These are phyloP conservation scores for Allium fistulosum DNA, from an alignment of 106 monocot species.

Conservation along the genomic window DNA sequence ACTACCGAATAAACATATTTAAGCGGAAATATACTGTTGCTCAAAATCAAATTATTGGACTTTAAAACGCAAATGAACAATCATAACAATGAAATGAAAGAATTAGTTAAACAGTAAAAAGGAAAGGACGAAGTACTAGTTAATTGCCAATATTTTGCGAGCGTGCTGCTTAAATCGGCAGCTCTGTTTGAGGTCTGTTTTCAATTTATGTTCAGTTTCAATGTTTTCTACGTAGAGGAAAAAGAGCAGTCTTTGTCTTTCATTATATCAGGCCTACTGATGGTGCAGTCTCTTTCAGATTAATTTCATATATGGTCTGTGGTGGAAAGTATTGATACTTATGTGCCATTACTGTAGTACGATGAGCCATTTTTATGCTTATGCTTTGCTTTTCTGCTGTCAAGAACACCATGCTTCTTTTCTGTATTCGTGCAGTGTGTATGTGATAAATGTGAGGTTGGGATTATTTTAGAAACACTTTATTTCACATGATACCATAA, in stretches of 20 bases:
- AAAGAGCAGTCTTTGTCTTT: background rate
- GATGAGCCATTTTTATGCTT: background rate
- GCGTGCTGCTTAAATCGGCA: too few relatives aligned
- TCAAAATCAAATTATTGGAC: too few relatives aligned
- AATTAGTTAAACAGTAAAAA: too few relatives aligned
- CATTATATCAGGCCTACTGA: background rate
- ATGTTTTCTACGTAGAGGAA: background rate
- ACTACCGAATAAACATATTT: too few relatives aligned
- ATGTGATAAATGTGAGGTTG: conserved; percentile 3
- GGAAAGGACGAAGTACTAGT: background rate
- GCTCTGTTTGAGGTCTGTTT: background rate
- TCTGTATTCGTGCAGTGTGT: conserved; percentile 5
- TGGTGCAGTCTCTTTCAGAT: too few relatives aligned
- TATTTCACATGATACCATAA: too few relatives aligned
- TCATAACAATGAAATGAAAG: too few relatives aligned
- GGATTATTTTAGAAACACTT: background rate
- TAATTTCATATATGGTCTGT: background rate
- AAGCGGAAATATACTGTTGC: too few relatives aligned
- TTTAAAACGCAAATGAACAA: too few relatives aligned
- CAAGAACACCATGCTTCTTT: conserved; percentile 4
- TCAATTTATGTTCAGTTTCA: too few relatives aligned
- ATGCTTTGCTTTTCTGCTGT: background rate
- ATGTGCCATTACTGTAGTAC: conserved; percentile 6
- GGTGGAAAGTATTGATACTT: background rate
- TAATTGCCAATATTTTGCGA: background rate